Percentiles rank a stretch among this genome's conserved stretches.
These are phyloP conservation scores for Castanea mollissima DNA, from an alignment of 306 rosid species.

Conservation along the genomic window DNA sequence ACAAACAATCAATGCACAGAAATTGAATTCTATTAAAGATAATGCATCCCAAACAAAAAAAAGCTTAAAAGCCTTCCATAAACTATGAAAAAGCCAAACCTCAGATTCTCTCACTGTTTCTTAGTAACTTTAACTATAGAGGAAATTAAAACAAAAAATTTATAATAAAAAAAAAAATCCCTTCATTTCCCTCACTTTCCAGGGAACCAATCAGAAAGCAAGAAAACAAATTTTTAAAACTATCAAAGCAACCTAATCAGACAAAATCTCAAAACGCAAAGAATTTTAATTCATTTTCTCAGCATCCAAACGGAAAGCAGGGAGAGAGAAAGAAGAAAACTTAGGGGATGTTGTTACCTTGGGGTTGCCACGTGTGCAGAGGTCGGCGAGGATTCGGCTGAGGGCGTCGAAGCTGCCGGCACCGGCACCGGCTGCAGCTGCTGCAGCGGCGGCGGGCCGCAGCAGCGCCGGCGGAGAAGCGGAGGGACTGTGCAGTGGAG, in stretches of 20 bases:
- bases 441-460: constrained; percentile 52
- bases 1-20: background rate
- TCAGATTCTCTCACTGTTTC: background rate
- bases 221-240: background rate
- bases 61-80: background rate
- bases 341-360: constrained; percentile 40
- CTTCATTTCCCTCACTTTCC: background rate
- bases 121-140: background rate
- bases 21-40: background rate
- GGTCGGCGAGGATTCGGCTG: constrained; percentile 79
- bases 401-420: constrained; percentile 73
- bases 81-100: background rate
- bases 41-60: background rate
- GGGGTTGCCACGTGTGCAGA: constrained; percentile 83
- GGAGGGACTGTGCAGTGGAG: constrained; percentile 5
- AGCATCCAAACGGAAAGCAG: background rate
- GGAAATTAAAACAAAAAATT: background rate
- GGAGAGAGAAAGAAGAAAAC: background rate
- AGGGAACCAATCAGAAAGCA: background rate
- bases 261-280: too few species aligned
- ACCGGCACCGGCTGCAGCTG: constrained; percentile 31
- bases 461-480: constrained; percentile 27
- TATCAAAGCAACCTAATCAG: background rate
- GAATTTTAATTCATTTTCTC: background rate
- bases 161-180: background rate